phyloP scores from a whole-genome alignment of 306 rosid species.

The Parietaria judaica region DNA sequence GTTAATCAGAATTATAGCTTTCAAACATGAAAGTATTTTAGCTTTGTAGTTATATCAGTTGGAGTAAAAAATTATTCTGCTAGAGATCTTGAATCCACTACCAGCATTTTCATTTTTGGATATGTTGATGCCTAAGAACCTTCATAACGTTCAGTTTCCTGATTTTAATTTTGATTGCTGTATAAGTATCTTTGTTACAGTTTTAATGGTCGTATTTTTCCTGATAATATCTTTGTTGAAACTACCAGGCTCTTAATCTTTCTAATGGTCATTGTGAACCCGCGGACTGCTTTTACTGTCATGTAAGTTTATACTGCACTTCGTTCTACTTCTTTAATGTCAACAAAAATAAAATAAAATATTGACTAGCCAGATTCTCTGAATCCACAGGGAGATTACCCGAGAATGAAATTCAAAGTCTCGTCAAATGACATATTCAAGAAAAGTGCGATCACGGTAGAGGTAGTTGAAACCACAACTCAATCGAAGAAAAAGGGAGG shows the following conservation, averaged over 20 bases:
- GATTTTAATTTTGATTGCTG: background rate
- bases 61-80: no score
- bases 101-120: background rate
- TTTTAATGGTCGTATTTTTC: background rate
- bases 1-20: background rate
- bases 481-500: conserved; percentile 18
- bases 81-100: no score
- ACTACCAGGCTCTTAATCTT: conserved; percentile 44
- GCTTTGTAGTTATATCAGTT: background rate
- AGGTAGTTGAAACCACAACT: conserved; percentile 36
- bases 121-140: background rate
- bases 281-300: conserved; percentile 66
- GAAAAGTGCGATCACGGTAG: conserved; percentile 61
- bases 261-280: conserved; percentile 21
- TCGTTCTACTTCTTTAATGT: conserved; percentile 4
- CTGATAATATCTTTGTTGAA: conserved; percentile 18
- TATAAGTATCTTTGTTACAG: background rate
- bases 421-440: conserved; percentile 54
- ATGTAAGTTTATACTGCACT: conserved; percentile 49
- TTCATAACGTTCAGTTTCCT: background rate
- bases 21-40: background rate
- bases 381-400: conserved; percentile 61
- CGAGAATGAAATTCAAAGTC: conserved; percentile 64
- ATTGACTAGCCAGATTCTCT: conserved; percentile 16
- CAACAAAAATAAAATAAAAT: background rate